Evolutionary conservation across 75 land plant species (phyloP), one percentile per base, ranked within the genome.

Genomic region (Selaginella tamariscina): DNA sequence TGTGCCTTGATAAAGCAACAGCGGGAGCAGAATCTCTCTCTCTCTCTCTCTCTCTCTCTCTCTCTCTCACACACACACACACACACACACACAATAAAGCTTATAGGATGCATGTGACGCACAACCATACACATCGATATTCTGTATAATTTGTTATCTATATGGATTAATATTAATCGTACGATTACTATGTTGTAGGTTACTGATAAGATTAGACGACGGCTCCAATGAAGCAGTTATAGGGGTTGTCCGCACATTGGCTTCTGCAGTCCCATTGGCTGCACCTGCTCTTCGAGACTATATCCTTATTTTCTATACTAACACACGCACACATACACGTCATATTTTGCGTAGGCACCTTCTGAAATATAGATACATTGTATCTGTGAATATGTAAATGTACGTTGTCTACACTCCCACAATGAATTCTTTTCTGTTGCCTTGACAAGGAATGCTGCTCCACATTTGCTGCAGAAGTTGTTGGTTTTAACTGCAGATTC

Each of bases 401-500:
- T n/a, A n/a, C n/a, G n/a, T n/a, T n/a, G n/a, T n/a, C n/a, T 15
- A 39, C 49, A 5, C 5, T 39, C 49, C 49, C 11, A 5, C 49
- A 5, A 5, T 39, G 49, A 5, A 15, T 5, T 5, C 15, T 39
- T 39, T 39, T 39, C 49, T 39, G n/a, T n/a, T n/a, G n/a, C n/a
- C n/a, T n/a, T n/a, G n/a, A n/a, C 15, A 15, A 39, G 11, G 49
- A 39, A 39, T 15, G 49, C 49, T 39, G 5, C 49, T 15, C 11
- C 74, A 93, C 98, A 89, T 89, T 78, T 93, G 27, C 77, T 93
- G 64, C 85, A 92, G n/a, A 44, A 86, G 88, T 84, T 93, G 33
- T 81, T 83, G 67, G 75, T 89, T 28, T 73, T 93, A 15, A 81
- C 96, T 39, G 64, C 70, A 5, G 39, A 54, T 0, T 56, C 67